Conservation (phyloP, 805 yeast genomes). For the Naumovozyma dairenensis region DNA sequence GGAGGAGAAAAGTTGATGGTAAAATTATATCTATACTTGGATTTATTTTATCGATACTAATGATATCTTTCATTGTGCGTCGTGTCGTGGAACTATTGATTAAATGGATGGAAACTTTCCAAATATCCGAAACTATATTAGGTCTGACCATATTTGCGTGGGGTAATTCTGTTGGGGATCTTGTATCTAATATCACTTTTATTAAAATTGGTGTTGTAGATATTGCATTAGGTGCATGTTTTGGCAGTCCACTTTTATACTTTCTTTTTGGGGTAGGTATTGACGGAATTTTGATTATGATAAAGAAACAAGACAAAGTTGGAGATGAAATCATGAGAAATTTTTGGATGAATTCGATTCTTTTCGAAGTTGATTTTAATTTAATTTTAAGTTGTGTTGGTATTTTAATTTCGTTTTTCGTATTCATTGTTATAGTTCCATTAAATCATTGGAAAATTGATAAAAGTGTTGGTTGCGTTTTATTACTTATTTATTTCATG, state of each 20-base stretch:
- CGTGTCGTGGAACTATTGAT: slow-evolving; percentile 52
- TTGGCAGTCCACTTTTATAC: slow-evolving; percentile 83
- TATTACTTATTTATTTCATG: slow-evolving; percentile 14
- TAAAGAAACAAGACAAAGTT: slow-evolving; percentile 2
- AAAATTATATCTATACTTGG: slow-evolving; percentile 38
- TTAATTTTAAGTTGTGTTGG: slow-evolving; percentile 33
- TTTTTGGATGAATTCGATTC: slow-evolving; percentile 12
- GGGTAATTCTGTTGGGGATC: slow-evolving; percentile 88
- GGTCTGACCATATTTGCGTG: slow-evolving; percentile 86
- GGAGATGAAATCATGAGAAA: slow-evolving; percentile 1
- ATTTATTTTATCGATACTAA: slow-evolving; percentile 52
- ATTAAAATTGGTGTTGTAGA: slow-evolving; percentile 74
- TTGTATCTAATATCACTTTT: slow-evolving; percentile 72
- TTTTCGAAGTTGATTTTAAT: slow-evolving; percentile 32
- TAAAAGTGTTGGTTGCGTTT: slow-evolving; percentile 31
- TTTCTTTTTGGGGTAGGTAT: slow-evolving; percentile 72
- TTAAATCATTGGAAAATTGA: slow-evolving; percentile 38
- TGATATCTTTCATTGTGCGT: slow-evolving; percentile 42
- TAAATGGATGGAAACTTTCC: slow-evolving; percentile 46
- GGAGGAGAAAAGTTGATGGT: neutral
- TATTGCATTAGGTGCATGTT: slow-evolving; percentile 92
- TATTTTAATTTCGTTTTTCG: slow-evolving; percentile 31
- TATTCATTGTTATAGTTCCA: slow-evolving; percentile 36
- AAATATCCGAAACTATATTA: slow-evolving; percentile 65
- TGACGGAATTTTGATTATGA: slow-evolving; percentile 46